Base-by-base conservation (phyloP, 176 grass and related monocot species). In the Panicum miliaceum region DNA sequence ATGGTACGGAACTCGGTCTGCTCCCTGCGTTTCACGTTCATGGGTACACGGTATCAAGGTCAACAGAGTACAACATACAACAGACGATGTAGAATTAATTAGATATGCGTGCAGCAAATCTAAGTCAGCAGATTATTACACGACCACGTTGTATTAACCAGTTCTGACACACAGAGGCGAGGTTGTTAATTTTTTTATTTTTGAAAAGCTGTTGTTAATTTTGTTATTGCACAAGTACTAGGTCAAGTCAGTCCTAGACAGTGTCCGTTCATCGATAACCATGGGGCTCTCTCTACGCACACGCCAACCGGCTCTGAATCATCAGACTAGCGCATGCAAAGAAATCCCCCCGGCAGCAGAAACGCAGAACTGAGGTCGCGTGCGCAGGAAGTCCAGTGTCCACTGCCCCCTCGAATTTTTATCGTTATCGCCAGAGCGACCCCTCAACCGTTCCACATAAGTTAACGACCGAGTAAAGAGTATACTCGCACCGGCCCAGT, bases 381-480 rank as follows among this genome's bases (percentile, higher is more conserved):
- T 12, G 43, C 32, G 45, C 54, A 84, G n/a, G 16, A 84, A 76
- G 82, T 75, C 71, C 58, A 64, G 19, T 26, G 64, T n/a, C n/a
- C 29, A 32, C 29, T 32, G 29, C 29, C 19, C 64, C 64, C 78
- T 29, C 8, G 12, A 32, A n/a, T 27, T 40, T 37, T 27, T 61
- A 27, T 13, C 40, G 53, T 16, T 20, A 8, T 20, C 6, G 14
- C 59, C 46, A 66, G 48, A 64, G 42, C 32, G 54, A 73, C 42
- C 4, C 8, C 1, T 6, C 8, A 52, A 53, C 32, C 76, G 76
- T 86, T 80, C 84, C 77, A 86, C 45, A 42, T n/a, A 86, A 86
- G 84, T 79, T 86, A 80, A 72, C 76, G 67, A 86, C 84, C 76
- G 8, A 26, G 66, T 6, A 27, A 12, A 19, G 1, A 53, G 53